A percentile compares a stretch with the other conserved stretches of the same genome.
Evolutionary conservation across 352 stramenopile genomes (phyloP).

Genomic region (Chrysophaeum taylorii): DNA sequence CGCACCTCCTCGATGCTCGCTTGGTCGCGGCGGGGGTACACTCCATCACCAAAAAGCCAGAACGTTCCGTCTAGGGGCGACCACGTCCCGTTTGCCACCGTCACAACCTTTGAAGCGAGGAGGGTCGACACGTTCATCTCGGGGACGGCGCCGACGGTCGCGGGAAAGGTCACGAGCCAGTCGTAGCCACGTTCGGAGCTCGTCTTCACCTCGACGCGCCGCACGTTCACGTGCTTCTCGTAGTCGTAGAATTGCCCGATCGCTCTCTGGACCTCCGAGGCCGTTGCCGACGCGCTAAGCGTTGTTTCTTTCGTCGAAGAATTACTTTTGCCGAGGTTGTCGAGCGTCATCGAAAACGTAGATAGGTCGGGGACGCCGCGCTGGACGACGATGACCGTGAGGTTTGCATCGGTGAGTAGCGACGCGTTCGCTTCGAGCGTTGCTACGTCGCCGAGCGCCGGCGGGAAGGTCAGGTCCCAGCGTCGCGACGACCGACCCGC

Average conservation of each 20-base stretch:
- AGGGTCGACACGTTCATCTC: conserved; percentile 26
- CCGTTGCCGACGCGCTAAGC: too few species aligned
- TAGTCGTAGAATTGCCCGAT: too few species aligned
- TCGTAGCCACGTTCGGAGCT: conserved; percentile 48
- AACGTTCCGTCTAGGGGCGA: conserved; percentile 34
- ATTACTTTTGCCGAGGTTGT: too few species aligned
- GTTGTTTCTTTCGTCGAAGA: too few species aligned
- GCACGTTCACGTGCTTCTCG: too few species aligned
- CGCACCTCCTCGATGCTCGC: neutral
- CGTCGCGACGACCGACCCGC: too few species aligned
- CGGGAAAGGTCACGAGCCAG: conserved; percentile 44
- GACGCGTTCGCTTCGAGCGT: conserved; percentile 25
- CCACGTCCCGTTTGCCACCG: conserved; percentile 31
- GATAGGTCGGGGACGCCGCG: too few species aligned
- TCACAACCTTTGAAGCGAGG: conserved; percentile 28
- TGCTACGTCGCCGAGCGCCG: conserved; percentile 30
- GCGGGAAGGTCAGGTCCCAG: conserved; percentile 33
- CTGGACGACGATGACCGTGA: neutral
- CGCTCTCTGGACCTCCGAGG: too few species aligned
- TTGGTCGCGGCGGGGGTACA: conserved; percentile 10
- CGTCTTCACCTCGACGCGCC: too few species aligned
- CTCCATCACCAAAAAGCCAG: too few species aligned
- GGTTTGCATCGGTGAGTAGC: conserved; percentile 19
- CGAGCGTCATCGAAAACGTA: too few species aligned
- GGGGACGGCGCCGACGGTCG: conserved; percentile 32